phyloP scores from a whole-genome alignment of 225 moss, liverwort and hornwort genomes.

The Straminergon stramineum region DNA sequence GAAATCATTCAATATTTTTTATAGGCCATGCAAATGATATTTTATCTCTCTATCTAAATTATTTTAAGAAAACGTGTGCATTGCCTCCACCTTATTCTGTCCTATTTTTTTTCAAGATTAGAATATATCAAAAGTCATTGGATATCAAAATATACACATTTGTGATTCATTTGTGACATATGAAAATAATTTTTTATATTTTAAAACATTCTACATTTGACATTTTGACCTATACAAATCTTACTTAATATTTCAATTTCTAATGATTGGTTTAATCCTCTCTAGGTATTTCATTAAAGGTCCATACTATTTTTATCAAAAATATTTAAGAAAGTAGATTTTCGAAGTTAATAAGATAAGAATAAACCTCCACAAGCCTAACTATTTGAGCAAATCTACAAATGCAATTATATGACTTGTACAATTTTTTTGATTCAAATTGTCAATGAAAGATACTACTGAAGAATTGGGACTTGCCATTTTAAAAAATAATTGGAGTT shows the following conservation, averaged over 20 bases:
- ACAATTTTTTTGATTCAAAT: not conserved
- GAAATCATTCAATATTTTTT: not conserved
- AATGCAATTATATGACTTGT: not conserved
- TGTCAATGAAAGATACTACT: not conserved
- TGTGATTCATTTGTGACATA: not conserved
- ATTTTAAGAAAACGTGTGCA: too few relatives aligned
- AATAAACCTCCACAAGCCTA: not conserved
- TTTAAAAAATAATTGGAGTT: not conserved
- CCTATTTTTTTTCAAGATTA: not conserved
- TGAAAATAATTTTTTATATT: not conserved
- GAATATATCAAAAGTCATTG: not conserved
- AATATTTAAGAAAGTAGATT: not conserved
- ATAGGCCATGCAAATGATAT: not conserved
- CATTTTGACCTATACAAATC: not conserved
- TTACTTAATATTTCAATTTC: not conserved
- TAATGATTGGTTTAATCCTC: not conserved
- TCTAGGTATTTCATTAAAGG: not conserved
- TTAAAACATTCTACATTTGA: not conserved
- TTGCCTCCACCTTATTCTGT: too few relatives aligned
- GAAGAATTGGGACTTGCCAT: not conserved
- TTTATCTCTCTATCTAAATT: not conserved
- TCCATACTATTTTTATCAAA: not conserved
- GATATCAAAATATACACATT: not conserved
- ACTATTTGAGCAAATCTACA: not conserved
- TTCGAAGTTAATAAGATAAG: not conserved